Percentiles rank a stretch among this genome's conserved stretches.
These are phyloP conservation scores for Auriscalpium microsporum DNA, from an alignment of 768 basidiomycete genomes.

Conservation along the genomic window DNA sequence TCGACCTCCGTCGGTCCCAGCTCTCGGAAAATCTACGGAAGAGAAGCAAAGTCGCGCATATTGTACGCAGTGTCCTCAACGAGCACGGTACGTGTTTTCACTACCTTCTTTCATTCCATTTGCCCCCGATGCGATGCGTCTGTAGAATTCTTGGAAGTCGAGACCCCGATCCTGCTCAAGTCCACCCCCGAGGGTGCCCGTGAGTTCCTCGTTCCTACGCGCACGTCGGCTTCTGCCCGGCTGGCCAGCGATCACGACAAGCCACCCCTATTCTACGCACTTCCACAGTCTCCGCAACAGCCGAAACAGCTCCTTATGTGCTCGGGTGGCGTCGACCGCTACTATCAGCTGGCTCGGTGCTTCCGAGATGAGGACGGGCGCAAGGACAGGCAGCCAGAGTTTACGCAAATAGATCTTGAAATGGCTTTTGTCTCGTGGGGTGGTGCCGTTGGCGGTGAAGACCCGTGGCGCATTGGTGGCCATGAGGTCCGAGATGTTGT, in stretches of 20 bases:
- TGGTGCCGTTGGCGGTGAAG: constrained; percentile 12
- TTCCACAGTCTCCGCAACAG: constrained; percentile 93
- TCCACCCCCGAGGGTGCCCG: constrained; percentile 93
- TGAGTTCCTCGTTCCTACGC: constrained; percentile 40
- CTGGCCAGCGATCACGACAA: constrained; percentile 23
- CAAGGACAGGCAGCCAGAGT: constrained; percentile 93
- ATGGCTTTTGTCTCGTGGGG: constrained; percentile 94
- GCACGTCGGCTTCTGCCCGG: constrained; percentile 1
- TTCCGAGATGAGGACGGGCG: constrained; percentile 95
- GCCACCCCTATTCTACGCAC: constrained; percentile 65
- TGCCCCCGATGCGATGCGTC: constrained; percentile 8
- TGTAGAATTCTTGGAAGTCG: constrained; percentile 84
- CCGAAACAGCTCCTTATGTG: constrained; percentile 90
- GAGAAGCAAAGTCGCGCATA: constrained; percentile 74
- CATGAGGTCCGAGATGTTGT: constrained; percentile 70
- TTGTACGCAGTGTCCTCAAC: constrained; percentile 65
- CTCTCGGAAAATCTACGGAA: constrained; percentile 74
- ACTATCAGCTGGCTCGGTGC: constrained; percentile 90
- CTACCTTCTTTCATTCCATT: constrained; percentile 8
- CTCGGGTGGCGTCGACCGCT: constrained; percentile 82
- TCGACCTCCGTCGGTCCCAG: constrained; percentile 74
- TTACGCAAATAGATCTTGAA: constrained; percentile 94
- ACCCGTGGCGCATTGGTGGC: constrained; percentile 81
- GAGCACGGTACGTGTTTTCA: constrained; percentile 47
- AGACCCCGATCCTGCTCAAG: constrained; percentile 84